Evolutionary conservation across 2,329 filamentous ascomycete genomes (phyloP), one percentile per base, ranked within the genome.

Genomic region (Clonostachys solani): DNA sequence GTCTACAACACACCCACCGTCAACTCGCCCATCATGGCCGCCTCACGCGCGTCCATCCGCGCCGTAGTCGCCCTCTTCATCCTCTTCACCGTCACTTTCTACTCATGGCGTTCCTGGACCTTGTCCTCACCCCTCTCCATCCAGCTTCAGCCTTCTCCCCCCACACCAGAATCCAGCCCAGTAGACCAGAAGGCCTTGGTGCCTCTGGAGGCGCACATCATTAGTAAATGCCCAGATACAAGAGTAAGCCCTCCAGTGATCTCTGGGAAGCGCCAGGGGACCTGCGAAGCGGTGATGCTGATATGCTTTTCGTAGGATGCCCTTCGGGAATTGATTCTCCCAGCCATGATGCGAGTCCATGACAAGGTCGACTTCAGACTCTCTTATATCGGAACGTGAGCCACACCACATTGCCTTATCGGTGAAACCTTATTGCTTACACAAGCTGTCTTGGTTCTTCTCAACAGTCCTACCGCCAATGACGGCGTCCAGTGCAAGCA

Each of bases 211-310:
- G 89, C 90, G 47, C 92, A 97, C 65, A 94, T 97, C 57, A 99
- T 97, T 86, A 89, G 84, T 70, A 96, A 97, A 75, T 99, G 94
- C 60, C 92, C 92, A 0, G 94, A 99, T 67, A 91, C 94, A 3
- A 79, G 77, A 64, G 78, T 80, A 60, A 12, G 68, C 50, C 29
- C 37, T 33, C 42, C n/a, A 17, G 18, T 9, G 10, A 6, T 8
- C 2, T 15, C 44, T n/a, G 9, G 2, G 23, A 29, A 38, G 12
- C 41, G 5, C 18, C 6, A 33, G 16, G 4, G 12, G 15, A 23
- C 19, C 29, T 5, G 10, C 13, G 17, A 17, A 17, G 23, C 23
- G 15, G 34, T 16, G 29, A 16, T 47, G 36, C 42, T 48, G 42
- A 43, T 34, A 35, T 23, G n/a, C 43, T 29, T 29, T 29, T 29